These are phyloP conservation scores for Galerina sulciceps DNA, from an alignment of 768 basidiomycete genomes.

Conservation along the genomic window DNA sequence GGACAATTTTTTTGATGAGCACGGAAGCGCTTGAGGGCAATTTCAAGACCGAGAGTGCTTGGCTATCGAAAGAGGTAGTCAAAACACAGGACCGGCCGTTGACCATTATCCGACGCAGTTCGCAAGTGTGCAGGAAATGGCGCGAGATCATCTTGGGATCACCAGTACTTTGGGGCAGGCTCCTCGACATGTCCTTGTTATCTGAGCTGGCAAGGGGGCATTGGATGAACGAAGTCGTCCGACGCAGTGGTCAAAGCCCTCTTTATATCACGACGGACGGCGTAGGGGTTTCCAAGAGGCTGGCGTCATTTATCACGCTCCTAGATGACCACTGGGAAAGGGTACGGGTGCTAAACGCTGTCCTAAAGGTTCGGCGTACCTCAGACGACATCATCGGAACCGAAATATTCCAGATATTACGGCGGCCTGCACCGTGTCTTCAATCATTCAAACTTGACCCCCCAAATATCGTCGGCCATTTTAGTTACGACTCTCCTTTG, in stretches of 20 bases:
- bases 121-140: constrained; percentile 12
- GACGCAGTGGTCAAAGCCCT: background rate
- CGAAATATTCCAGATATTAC: too few relatives aligned
- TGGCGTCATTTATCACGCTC: background rate
- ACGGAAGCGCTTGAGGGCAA: background rate
- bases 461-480: too few relatives aligned
- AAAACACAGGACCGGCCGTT: background rate
- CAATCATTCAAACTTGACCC: too few relatives aligned
- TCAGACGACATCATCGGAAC: too few relatives aligned
- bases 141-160: constrained; percentile 8
- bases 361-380: too few relatives aligned
- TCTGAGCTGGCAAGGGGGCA: background rate
- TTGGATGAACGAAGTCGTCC: background rate
- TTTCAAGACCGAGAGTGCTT: background rate
- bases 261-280: background rate
- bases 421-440: too few relatives aligned
- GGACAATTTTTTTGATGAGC: background rate
- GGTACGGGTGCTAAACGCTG: background rate
- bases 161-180: constrained; percentile 1
- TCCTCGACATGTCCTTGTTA: background rate
- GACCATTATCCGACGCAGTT: background rate
- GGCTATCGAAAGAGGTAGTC: background rate
- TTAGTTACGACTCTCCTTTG: too few relatives aligned
- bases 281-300: background rate
- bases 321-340: background rate